Base-by-base conservation (phyloP, 2,329 filamentous ascomycete species). In the Epichloe hybrida region DNA sequence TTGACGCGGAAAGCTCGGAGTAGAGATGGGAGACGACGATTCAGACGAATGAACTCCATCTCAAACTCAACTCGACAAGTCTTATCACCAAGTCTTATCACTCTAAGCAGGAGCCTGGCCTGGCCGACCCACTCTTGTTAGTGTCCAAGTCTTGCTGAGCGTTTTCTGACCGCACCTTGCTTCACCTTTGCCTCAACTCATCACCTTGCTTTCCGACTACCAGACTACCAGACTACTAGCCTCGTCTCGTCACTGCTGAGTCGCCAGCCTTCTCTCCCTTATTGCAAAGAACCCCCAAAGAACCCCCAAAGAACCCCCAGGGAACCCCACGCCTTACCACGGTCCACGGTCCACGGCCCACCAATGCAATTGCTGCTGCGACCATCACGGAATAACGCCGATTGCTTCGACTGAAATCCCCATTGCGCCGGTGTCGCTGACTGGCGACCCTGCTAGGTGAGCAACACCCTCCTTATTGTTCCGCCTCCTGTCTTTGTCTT, bases 351-450 rank as follows among this genome's bases (percentile, higher is more conserved):
- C 49, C 43, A 39, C 38, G 48, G 44, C 45, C 42, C 52, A 52
- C 54, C 54, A 45, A 51, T 52, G 39, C 52, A 52, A 36, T 50
- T 48, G 49, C 27, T 44, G 43, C 46, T 21, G 39, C 46, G 40
- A 41, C 53, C 46, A 48, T 51, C 47, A 56, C 46, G 49, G 49
- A 55, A 52, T 49, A 39, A 48, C 51, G 53, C 54, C 53, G 51
- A 53, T 52, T 55, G 51, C 52, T 50, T 53, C 50, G 52, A 49
- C 41, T 43, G 48, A 50, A 48, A 46, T 46, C 41, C 46, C 40
- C 20, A 31, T 49, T 49, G 46, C 45, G 46, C 46, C 17, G 46
- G 27, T 34, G 17, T 44, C 34, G 35, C 37, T 12, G 17, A 17
- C 17, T 21, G 38, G 27, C 39, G 34, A 35, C 6, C 17, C 46